A percentile compares a stretch with the other conserved stretches of the same genome.
phyloP scores from a whole-genome alignment of 257 asterid species.

The Solanum tarijense region DNA sequence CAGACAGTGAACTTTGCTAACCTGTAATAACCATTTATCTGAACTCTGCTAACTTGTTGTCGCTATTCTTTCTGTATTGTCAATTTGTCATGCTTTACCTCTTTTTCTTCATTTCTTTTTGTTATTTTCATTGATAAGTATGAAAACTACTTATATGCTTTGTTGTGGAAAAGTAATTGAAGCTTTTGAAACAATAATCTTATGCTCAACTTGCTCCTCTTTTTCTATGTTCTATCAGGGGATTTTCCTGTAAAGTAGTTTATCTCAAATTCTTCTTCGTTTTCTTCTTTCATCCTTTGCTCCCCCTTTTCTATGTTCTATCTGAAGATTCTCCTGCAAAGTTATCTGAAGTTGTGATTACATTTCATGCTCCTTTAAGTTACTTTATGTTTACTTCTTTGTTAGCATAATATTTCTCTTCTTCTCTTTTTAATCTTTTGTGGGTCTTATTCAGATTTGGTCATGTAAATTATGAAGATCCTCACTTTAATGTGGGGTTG shows the following conservation, averaged over 20 bases:
- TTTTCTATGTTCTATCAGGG: background rate
- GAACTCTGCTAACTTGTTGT: constrained; percentile 37
- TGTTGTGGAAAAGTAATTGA: background rate
- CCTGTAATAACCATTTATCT: constrained; percentile 38
- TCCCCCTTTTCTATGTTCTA: background rate
- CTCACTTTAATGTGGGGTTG: constrained; percentile 97
- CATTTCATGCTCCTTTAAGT: background rate
- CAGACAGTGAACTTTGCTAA: constrained; percentile 94
- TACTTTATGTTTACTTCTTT: background rate
- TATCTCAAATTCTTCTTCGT: background rate
- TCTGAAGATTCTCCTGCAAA: background rate
- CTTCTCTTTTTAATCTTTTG: background rate
- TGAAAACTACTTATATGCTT: background rate
- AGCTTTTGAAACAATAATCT: background rate
- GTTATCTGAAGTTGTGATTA: background rate
- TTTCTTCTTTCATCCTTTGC: background rate
- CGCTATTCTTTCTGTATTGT: background rate
- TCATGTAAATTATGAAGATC: constrained; percentile 97
- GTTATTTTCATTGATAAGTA: background rate
- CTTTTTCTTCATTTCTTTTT: background rate
- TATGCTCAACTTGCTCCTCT: background rate
- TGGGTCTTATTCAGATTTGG: constrained; percentile 59
- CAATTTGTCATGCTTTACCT: background rate
- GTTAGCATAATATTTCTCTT: background rate
- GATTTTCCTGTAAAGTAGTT: background rate